Base-by-base conservation (phyloP, 176 grass and related monocot species). In the Triticum dicoccoides region DNA sequence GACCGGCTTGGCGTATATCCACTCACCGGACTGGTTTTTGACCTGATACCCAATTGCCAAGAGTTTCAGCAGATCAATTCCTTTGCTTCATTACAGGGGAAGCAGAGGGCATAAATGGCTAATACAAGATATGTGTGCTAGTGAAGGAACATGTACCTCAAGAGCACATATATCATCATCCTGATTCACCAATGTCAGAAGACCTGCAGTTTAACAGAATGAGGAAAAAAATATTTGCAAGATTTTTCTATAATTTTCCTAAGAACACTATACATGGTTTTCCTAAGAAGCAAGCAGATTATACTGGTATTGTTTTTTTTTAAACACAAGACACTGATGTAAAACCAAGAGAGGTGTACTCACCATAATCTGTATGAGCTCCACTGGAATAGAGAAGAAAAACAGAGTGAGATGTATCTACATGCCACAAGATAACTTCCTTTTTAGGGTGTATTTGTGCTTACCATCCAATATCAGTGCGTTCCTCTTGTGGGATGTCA, bases 281-380 rank as follows among this genome's bases (percentile, higher is more conserved):
- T 39, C 34, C 64, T 42, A 63, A 18, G 25, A 82, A 35, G 9
- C 32, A 76, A 35, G 58, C 14, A 3, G 61, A 86, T 61, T 49
- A 61, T 4, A 33, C 33, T 3, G 12, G 18, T 27, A 62, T 15
- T 25, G 2, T 45, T 20, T 68, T 4, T 35, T 67, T 45, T 25
- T 15, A 3, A 47, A 45, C 39, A 61, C 0, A 51, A 35, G 21
- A 51, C 13, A 21, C 25, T 30, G 41, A 17, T 66, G 30, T 10
- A 44, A 15, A 54, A 37, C 34, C 20, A 21, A 76, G 25, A 82
- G 4, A 73, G 6, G 79, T 35, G 77, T 89, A 81, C 93, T 86
- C 70, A 98, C 97, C 97, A 74, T 98, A 98, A 86, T 98, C 97
- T 35, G 97, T 98, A 65, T 98, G 97, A 85, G 92, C 94, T 82